phyloP scores from a whole-genome alignment of 2,329 filamentous ascomycete genomes.

The Aspergillus texensis region DNA sequence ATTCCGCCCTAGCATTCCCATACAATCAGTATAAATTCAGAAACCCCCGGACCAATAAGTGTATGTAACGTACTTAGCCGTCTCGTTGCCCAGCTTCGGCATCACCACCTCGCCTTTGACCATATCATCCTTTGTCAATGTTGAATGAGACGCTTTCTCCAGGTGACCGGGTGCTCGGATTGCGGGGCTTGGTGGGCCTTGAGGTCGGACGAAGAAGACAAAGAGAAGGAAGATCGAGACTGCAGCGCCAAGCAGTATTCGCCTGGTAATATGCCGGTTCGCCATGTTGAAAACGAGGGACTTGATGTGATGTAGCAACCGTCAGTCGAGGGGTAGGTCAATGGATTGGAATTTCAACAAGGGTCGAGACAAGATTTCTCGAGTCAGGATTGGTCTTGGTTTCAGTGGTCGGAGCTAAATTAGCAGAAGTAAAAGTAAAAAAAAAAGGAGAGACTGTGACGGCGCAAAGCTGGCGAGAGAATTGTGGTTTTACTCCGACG shows the following conservation, averaged over 20 bases:
- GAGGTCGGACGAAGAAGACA: constrained; percentile 41
- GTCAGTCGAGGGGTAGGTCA: not conserved
- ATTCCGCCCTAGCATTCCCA: constrained; percentile 54
- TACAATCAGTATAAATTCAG: constrained; percentile 8
- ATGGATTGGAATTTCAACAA: not conserved
- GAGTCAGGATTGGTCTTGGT: not conserved
- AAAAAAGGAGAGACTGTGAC: not conserved
- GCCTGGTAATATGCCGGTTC: constrained; percentile 36
- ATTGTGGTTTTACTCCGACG: not conserved
- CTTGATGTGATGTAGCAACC: not conserved
- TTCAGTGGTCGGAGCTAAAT: not conserved
- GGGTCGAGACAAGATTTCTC: not conserved
- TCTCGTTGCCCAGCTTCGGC: constrained; percentile 52
- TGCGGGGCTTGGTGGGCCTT: constrained; percentile 41
- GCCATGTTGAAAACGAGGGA: constrained; percentile 29
- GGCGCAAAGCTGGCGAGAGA: not conserved
- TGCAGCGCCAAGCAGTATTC: constrained; percentile 37
- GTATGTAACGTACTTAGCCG: constrained; percentile 44
- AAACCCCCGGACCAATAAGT: not conserved
- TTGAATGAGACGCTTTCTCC: constrained; percentile 30
- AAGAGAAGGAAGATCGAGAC: constrained; percentile 39
- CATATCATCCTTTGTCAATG: constrained; percentile 36
- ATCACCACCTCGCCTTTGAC: constrained; percentile 50
- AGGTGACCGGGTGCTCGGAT: constrained; percentile 46
- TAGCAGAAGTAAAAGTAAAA: not conserved